Base-by-base conservation (phyloP, 441 rosid genomes). In the Francoa sonchifolia region DNA sequence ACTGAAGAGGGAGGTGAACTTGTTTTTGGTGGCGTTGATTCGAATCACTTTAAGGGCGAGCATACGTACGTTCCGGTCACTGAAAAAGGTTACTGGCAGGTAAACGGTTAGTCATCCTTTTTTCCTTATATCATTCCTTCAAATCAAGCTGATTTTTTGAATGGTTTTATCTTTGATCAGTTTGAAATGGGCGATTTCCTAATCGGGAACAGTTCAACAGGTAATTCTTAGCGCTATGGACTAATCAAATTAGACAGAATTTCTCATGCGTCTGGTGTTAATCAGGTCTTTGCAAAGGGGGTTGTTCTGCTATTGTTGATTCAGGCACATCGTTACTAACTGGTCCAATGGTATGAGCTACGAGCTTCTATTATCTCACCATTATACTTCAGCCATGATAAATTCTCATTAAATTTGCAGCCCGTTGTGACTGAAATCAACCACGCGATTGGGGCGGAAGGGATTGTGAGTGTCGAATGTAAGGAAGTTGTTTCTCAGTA, bases 81-180 rank as follows among this genome's bases (percentile, higher is more conserved):
- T 13, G 34, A 22, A 41, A 76, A 76, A 42, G 93, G 89, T 37
- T 85, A 79, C 37, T 86, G 96, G 96, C 90, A 82, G 87, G 87
- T 82, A 36, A 42, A 43, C 39, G 8, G 7, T 8, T 35, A 20
- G 10, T 11, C 16, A 13, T 17, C n/a, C 10, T 17, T 7, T 10
- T 41, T 6, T 36, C n/a, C n/a, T n/a, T 27, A 4, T 6, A 19
- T 3, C 16, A 20, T 19, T 7, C 22, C 4, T 12, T 16, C 29
- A 8, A 36, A 2, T 15, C 8, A 46, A 8, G 15, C 49, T 58
- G 26, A 65, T 40, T 13, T 42, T 42, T 28, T 5, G 8, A 39
- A 38, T 12, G 26, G 9, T 3, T 27, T 42, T 42, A 19, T 23
- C 2, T 10, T 36, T 13, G 50, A 54, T 53, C 75, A 82, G 93